These are phyloP conservation scores for Botrytis hyacinthi DNA, from an alignment of 2,329 filamentous ascomycete species.

Conservation along the genomic window DNA sequence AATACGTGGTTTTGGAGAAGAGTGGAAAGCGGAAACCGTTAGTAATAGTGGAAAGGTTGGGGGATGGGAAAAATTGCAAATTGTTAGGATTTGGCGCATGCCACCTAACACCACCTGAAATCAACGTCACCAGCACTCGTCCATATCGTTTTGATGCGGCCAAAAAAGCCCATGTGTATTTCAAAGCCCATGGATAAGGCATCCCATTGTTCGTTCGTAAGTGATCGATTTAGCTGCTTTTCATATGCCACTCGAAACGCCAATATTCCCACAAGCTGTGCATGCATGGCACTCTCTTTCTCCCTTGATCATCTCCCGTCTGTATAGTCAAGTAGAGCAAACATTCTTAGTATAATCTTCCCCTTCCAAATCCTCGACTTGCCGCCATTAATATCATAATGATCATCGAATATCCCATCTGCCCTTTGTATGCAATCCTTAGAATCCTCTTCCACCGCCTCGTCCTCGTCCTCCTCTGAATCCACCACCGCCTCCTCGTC, in stretches of 20 bases:
- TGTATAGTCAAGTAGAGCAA: conserved; percentile 10
- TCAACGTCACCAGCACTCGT: not conserved
- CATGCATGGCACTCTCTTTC: conserved; percentile 11
- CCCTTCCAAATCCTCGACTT: not conserved
- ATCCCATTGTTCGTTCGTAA: conserved; percentile 16
- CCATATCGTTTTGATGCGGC: not conserved
- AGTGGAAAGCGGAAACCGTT: conserved; percentile 76
- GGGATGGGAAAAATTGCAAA: conserved; percentile 91
- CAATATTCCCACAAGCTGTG: conserved; percentile 22
- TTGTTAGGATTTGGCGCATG: conserved; percentile 76
- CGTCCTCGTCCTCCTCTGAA: conserved; percentile 53
- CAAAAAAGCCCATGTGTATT: not conserved
- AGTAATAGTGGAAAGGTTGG: conserved; percentile 81
- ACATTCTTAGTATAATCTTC: not conserved
- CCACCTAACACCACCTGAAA: conserved; percentile 13
- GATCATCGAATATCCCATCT: conserved; percentile 10
- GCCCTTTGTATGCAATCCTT: conserved; percentile 5
- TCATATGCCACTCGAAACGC: conserved; percentile 29
- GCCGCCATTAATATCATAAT: conserved; percentile 2
- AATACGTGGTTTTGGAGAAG: conserved; percentile 55
- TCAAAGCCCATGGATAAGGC: not conserved
- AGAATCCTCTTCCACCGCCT: conserved; percentile 43
- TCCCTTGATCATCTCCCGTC: not conserved
- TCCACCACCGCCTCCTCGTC: conserved; percentile 46
- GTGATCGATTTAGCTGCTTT: conserved; percentile 23